Evolutionary conservation across 805 yeast species (phyloP).

Genomic region (Yueomyces sp.): DNA sequence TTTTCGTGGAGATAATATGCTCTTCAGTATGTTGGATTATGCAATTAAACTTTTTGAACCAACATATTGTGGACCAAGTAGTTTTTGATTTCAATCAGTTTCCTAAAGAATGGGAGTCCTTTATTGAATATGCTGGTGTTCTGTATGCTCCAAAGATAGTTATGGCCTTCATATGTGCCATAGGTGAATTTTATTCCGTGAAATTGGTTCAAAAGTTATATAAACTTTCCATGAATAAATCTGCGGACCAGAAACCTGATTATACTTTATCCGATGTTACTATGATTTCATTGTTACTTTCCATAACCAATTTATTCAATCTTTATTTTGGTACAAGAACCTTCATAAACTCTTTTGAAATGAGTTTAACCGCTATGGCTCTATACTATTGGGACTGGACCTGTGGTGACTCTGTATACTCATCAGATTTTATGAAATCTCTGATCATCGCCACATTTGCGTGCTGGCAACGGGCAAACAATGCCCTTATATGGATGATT

Average conservation of each 20-base stretch:
- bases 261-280: conserved; percentile 2
- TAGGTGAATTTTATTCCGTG: conserved; percentile 54
- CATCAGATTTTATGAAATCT: conserved; percentile 21
- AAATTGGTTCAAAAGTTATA: conserved; percentile 29
- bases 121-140: conserved; percentile 28
- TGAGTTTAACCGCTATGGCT: conserved; percentile 53
- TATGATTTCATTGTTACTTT: conserved; percentile 12
- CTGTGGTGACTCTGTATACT: conserved; percentile 7
- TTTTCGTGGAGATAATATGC: background rate
- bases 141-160: conserved; percentile 46
- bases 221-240: conserved; percentile 8
- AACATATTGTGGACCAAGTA: background rate
- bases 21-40: background rate
- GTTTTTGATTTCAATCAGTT: background rate
- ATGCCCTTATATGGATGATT: conserved; percentile 59
- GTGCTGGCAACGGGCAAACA: conserved; percentile 76
- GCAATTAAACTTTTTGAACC: background rate
- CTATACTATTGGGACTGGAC: conserved; percentile 64
- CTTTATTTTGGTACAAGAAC: conserved; percentile 74
- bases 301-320: conserved; percentile 39
- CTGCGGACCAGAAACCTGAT: conserved; percentile 3
- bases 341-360: conserved; percentile 75
- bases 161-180: conserved; percentile 56
- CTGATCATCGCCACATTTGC: conserved; percentile 43
- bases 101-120: background rate